Conservation (phyloP, 352 stramenopile species). For the Phytophthora sojae region DNA sequence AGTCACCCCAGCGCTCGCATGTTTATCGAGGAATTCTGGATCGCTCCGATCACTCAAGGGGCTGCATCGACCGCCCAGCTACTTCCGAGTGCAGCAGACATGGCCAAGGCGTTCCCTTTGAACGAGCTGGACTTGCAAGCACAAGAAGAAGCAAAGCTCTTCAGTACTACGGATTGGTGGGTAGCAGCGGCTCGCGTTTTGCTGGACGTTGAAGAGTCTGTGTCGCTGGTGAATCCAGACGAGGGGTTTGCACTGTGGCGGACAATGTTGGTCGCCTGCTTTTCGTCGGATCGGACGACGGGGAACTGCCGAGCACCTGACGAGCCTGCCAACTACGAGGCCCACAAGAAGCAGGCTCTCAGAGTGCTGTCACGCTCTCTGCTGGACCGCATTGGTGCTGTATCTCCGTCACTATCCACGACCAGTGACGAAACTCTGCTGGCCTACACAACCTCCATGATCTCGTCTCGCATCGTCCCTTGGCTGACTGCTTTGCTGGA, state of each 20-base stretch:
- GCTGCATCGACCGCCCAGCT: constrained; percentile 4
- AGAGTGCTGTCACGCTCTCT: constrained; percentile 21
- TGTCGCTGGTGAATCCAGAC: constrained; percentile 39
- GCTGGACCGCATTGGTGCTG: constrained; percentile 5
- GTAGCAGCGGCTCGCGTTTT: constrained; percentile 29
- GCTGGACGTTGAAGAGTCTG: constrained; percentile 38
- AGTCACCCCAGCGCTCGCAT: constrained; percentile 52
- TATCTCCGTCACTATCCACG: constrained; percentile 10
- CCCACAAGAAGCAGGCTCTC: constrained; percentile 8
- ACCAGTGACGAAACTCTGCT: constrained; percentile 12
- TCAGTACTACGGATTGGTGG: constrained; percentile 31
- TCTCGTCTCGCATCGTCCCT: constrained; percentile 38
- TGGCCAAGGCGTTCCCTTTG: constrained; percentile 36
- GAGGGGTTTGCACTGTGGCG: constrained; percentile 54
- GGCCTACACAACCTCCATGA: constrained; percentile 24
- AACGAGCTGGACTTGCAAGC: background rate
- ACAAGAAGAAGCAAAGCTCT: background rate
- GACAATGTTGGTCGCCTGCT: constrained; percentile 48
- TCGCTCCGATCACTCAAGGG: constrained; percentile 30
- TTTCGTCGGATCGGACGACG: constrained; percentile 33
- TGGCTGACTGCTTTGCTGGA: constrained; percentile 59
- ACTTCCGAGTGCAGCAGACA: constrained; percentile 22
- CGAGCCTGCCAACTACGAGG: constrained; percentile 1
- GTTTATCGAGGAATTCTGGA: constrained; percentile 66
- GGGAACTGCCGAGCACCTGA: constrained; percentile 28